These are phyloP conservation scores for Penicillium sp. DNA, from an alignment of 2,329 filamentous ascomycete species.

Conservation along the genomic window DNA sequence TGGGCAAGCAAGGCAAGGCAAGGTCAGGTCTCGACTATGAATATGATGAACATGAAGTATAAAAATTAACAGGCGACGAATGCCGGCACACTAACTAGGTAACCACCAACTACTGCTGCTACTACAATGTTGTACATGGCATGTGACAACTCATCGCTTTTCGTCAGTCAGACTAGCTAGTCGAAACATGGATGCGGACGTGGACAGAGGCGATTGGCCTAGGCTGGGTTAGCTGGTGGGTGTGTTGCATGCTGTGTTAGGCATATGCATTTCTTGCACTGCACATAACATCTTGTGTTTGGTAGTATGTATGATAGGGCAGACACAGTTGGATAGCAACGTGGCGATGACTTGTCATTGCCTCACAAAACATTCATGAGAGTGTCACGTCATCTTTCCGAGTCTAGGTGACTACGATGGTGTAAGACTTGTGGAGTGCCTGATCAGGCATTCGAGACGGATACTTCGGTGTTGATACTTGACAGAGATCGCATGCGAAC, in stretches of 20 bases:
- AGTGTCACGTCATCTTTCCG: too few relatives aligned
- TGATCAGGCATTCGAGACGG: too few relatives aligned
- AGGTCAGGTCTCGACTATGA: too few relatives aligned
- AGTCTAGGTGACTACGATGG: too few relatives aligned
- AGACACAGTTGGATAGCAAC: neutral
- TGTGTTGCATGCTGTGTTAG: neutral
- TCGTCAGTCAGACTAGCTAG: neutral
- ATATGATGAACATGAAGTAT: neutral
- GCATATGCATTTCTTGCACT: too few relatives aligned
- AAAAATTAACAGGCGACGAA: neutral
- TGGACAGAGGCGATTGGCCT: conserved; percentile 11
- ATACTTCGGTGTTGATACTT: neutral
- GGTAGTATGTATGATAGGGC: neutral
- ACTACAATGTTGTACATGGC: neutral
- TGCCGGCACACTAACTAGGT: neutral
- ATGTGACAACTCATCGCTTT: neutral
- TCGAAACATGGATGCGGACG: conserved; percentile 2
- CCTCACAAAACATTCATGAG: neutral
- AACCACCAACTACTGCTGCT: neutral
- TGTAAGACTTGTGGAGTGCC: too few relatives aligned
- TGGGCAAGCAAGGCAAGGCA: too few relatives aligned
- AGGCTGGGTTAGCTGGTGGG: neutral
- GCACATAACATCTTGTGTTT: neutral
- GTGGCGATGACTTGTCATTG: conserved; percentile 8
- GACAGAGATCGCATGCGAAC: neutral